These are phyloP conservation scores for Diplodia scrobiculata DNA, from an alignment of 2,329 filamentous ascomycete genomes.

Conservation along the genomic window DNA sequence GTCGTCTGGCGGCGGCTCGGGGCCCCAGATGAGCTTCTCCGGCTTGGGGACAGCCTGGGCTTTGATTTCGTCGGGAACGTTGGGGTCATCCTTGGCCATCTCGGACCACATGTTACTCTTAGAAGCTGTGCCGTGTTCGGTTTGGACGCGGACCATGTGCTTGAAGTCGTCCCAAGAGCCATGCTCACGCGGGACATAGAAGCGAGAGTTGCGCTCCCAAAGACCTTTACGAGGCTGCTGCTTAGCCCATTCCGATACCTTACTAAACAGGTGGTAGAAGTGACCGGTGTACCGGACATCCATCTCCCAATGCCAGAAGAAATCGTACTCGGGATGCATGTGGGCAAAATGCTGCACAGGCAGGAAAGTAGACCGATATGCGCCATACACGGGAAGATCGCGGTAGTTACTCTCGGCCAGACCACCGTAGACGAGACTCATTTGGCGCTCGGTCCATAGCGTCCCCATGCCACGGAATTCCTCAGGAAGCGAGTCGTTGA, in stretches of 20 bases:
- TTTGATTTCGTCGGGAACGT: constrained; percentile 45
- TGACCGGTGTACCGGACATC: constrained; percentile 88
- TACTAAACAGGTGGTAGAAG: constrained; percentile 77
- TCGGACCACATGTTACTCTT: constrained; percentile 50
- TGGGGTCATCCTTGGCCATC: constrained; percentile 45
- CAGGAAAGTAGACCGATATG: constrained; percentile 79
- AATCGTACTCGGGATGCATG: constrained; percentile 84
- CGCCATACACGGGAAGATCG: constrained; percentile 68
- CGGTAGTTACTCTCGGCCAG: constrained; percentile 55
- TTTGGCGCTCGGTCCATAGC: constrained; percentile 56
- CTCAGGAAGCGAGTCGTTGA: constrained; percentile 50
- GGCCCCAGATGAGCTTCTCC: constrained; percentile 55
- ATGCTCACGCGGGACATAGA: constrained; percentile 72
- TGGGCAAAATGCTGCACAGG: constrained; percentile 92
- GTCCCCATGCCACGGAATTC: constrained; percentile 58
- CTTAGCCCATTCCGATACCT: constrained; percentile 66
- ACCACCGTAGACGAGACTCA: constrained; percentile 58
- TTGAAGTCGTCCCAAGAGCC: constrained; percentile 73
- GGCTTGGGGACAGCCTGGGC: constrained; percentile 37
- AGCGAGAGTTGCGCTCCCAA: constrained; percentile 76
- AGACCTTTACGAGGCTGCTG: constrained; percentile 69
- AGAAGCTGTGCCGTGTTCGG: constrained; percentile 54
- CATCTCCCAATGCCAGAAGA: constrained; percentile 96
- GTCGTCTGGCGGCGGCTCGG: constrained; percentile 47
- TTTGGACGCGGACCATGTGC: constrained; percentile 64